Evolutionary conservation across 768 basidiomycete species (phyloP), one percentile per base, ranked within the genome.

Genomic region (Trametes sanguinea): DNA sequence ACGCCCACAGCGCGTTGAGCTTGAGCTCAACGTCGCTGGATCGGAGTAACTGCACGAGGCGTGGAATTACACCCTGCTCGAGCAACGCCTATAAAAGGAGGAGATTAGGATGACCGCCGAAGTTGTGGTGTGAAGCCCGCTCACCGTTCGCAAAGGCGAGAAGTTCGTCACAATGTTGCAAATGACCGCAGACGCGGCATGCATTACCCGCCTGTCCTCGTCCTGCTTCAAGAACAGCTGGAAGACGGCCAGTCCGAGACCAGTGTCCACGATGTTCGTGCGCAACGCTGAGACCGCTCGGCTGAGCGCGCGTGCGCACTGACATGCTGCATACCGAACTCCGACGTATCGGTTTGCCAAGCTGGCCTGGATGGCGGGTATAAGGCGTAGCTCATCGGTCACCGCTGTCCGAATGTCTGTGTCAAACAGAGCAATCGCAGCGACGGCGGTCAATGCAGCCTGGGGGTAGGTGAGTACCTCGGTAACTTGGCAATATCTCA

Each of bases 131-230:
- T 6, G 47, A 39, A 3, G 33, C 33, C 27, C 42, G 80, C 88
- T 66, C 67, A 93, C 92, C 55, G 79, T 75, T 63, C 87, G 78
- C 65, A 95, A 71, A 6, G 94, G 93, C 10, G 93, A 94, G 74
- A 92, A 94, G 55, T 93, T 90, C 54, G 86, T 88, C 7, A 95
- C 84, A 45, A 95, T 81, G 72, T 97, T 96, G 74, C 92, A 93
- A 3, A 96, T 81, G 4, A 86, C 88, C 0, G 86, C 81, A 1
- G 92, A 74, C 0, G 91, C 89, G 0, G 89, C 90, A 54, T 80
- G 79, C 17, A 85, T 78, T 22, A 95, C 92, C 13, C 90, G 77
- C 48, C 82, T 74, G 69, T 93, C 90, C 62, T 92, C 86, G 16
- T 83, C 83, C 61, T 77, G 74, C 65, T 78, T 79, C 67, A 68